Evolutionary conservation across 2,329 filamentous ascomycete genomes (phyloP).

Genomic region (Phyllosticta citriasiana): DNA sequence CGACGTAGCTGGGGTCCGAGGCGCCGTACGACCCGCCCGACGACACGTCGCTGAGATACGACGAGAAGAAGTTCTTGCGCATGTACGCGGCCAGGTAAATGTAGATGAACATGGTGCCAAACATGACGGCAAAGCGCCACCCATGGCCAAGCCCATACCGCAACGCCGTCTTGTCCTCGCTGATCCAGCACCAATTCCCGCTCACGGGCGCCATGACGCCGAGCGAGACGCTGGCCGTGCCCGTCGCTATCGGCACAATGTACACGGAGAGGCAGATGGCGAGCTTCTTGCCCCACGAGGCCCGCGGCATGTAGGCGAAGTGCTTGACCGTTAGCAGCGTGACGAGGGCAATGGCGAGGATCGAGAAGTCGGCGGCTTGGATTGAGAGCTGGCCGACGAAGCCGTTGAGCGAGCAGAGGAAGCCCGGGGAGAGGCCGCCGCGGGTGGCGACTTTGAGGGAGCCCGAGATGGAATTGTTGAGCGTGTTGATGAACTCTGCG

Average conservation of each 20-base stretch:
- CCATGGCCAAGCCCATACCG: conserved; percentile 37
- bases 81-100: conserved; percentile 33
- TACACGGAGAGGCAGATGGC: conserved; percentile 32
- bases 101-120: conserved; percentile 33
- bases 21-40: background rate
- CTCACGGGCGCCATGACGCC: conserved; percentile 29
- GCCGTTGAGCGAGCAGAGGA: conserved; percentile 35
- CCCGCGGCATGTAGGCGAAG: conserved; percentile 24
- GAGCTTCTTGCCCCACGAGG: conserved; percentile 20
- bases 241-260: conserved; percentile 31
- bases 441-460: conserved; percentile 20
- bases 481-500: conserved; percentile 33
- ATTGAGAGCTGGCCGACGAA: conserved; percentile 35
- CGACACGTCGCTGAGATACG: background rate
- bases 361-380: conserved; percentile 28
- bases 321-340: conserved; percentile 34
- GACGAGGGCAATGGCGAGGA: conserved; percentile 36
- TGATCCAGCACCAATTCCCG: conserved; percentile 43
- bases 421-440: conserved; percentile 18
- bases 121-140: conserved; percentile 37
- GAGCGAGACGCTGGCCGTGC: background rate
- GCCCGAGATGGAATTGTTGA: conserved; percentile 37
- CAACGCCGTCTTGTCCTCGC: conserved; percentile 24
- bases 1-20: background rate
- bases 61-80: background rate